Evolutionary conservation across 768 basidiomycete species (phyloP).

Genomic region (Vishniacozyma victoriae): DNA sequence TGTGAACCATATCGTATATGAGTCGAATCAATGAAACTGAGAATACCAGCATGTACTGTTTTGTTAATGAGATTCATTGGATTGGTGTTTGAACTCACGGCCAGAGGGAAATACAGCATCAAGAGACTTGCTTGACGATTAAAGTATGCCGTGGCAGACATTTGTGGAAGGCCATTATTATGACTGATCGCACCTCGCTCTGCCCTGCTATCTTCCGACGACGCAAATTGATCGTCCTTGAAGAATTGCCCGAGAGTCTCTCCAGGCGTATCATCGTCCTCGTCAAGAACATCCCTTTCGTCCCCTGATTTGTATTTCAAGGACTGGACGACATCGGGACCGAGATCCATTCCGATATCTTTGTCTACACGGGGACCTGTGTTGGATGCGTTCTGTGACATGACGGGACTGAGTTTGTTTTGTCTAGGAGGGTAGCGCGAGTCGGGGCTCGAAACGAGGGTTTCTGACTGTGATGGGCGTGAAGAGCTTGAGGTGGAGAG

Average conservation of each 20-base stretch:
- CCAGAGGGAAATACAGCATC: constrained; percentile 46
- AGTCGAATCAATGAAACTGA: constrained; percentile 40
- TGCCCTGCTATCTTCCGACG: constrained; percentile 4
- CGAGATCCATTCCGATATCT: no score
- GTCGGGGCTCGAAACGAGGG: no score
- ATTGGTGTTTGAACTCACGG: constrained; percentile 20
- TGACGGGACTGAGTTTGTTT: constrained; percentile 9
- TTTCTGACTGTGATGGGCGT: no score
- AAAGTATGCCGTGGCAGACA: constrained; percentile 43
- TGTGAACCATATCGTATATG: constrained; percentile 41
- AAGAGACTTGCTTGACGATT: constrained; percentile 45
- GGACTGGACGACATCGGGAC: not conserved
- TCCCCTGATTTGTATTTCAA: no score
- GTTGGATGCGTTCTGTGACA: constrained; percentile 1
- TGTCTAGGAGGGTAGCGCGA: no score
- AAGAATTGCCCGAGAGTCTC: constrained; percentile 42
- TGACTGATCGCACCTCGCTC: constrained; percentile 5
- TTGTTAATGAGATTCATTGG: not conserved
- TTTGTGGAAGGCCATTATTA: constrained; percentile 8
- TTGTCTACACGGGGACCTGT: not conserved
- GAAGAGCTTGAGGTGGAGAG: no score
- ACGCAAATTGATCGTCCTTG: constrained; percentile 22
- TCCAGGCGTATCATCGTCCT: constrained; percentile 6
- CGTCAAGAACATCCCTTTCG: no score
- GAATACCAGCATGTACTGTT: constrained; percentile 41